Conservation (phyloP, 805 yeast genomes). For the Candida caryicola region DNA sequence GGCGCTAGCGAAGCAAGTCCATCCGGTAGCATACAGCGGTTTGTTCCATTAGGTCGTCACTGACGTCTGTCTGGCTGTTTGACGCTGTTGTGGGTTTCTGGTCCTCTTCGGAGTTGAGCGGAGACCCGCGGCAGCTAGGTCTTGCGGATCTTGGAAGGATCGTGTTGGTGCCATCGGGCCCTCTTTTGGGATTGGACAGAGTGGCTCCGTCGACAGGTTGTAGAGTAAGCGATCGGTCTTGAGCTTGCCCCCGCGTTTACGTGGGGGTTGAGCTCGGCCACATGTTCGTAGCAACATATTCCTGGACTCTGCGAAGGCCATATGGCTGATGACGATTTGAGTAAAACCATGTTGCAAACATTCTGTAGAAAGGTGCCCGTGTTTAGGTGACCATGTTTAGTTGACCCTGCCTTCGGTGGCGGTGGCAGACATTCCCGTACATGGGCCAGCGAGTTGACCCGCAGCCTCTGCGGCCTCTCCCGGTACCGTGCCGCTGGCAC, state of each 20-base stretch:
- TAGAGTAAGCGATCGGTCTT: slow-evolving; percentile 64
- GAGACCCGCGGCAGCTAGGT: slow-evolving; percentile 17
- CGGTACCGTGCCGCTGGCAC: too few species aligned
- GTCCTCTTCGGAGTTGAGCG: slow-evolving; percentile 58
- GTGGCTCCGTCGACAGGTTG: slow-evolving; percentile 98
- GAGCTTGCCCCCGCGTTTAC: slow-evolving; percentile 49
- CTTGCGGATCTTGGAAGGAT: slow-evolving; percentile 12
- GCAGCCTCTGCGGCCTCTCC: too few species aligned
- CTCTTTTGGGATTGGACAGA: slow-evolving; percentile 60
- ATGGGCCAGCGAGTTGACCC: too few species aligned
- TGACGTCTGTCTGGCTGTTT: slow-evolving; percentile 19
- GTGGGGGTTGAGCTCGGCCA: slow-evolving; percentile 61
- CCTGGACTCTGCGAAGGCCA: slow-evolving; percentile 98
- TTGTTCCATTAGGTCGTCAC: slow-evolving; percentile 16
- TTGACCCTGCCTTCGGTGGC: too few species aligned
- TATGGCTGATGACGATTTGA: slow-evolving; percentile 92
- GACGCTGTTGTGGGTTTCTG: slow-evolving; percentile 22
- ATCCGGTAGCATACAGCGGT: slow-evolving; percentile 2
- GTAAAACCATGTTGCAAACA: slow-evolving; percentile 99
- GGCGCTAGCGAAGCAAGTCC: slow-evolving; percentile 72
- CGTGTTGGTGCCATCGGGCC: slow-evolving; percentile 14
- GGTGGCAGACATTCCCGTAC: too few species aligned
- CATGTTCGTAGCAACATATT: slow-evolving; percentile 89
- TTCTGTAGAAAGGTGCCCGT: slow-evolving; percentile 27
- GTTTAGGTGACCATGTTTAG: too few species aligned